Evolutionary conservation across 306 rosid species (phyloP), one percentile per base, ranked within the genome.

Genomic region (Pterocarpus macrocarpus): DNA sequence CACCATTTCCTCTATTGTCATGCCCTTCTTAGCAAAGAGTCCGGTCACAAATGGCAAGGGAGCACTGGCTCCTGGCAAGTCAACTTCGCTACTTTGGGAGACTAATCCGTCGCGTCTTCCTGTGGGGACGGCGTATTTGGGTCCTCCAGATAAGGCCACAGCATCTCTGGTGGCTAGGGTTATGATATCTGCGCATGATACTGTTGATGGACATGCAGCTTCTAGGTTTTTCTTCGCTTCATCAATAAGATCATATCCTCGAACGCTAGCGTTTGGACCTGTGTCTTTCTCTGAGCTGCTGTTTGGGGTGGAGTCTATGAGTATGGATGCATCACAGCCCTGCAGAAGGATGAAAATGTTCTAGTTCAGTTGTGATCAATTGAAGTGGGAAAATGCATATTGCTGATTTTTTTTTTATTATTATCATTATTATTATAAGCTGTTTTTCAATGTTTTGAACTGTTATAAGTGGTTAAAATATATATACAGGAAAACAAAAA

Each of bases 301-400:
- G 2, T n/a, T 34, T 8, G 5, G 36, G 2, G 85, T 84, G 1
- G 91, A 78, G 39, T 87, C 84, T 45, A 90, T 85, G 0, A 92
- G 88, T 39, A 90, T 81, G 13, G 91, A 92, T 32, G 92, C 92
- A 78, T 90, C 94, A 68, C 90, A 90, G 4, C 89, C 94, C 91
- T 90, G 44, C 8, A 64, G 6, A 52, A 47, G 4, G 12, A 43
- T 8, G 44, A 39, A 28, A 74, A 14, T 44, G 12, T 59, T 44
- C 36, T 16, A 47, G 1, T 59, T 59, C 4, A 47, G 34, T 5
- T 43, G n/a, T 43, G 4, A 28, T 45, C 22, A 56, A 17, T 17
- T 35, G 1, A 35, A 15, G 16, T 15, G n/a, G 7, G 50, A 16
- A 36, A 65, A 66, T 66, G 14, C 34, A 39, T 66, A 15, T 56